Base-by-base conservation (phyloP, 805 yeast species). In the Clavispora asparagi region DNA sequence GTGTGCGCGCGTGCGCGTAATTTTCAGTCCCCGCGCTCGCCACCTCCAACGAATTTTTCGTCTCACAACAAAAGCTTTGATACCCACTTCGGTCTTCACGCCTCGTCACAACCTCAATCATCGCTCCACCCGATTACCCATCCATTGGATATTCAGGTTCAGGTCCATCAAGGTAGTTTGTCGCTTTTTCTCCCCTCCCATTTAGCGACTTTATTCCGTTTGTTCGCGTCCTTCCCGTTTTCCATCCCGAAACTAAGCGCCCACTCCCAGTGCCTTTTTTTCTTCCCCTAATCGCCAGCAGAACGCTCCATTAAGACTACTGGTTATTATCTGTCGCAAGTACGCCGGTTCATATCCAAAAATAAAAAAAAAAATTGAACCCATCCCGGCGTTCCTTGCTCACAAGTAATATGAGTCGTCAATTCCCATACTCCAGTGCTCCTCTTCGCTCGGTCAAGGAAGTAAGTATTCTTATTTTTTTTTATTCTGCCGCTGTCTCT, bases 361-460 rank as follows among this genome's bases (percentile, higher is more conserved):
- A 33, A 17, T 14, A 36, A 39, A 47, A 39, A 43, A 27, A 44
- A 51, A 47, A 42, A 43, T 39, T 39, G 38, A n/a, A n/a, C 13
- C 7, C n/a, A 14, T 14, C 19, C 35, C 35, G 3, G 35, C 17
- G 35, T 7, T 32, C 19, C 19, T 19, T 6, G 9, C 23, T 17
- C 13, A 11, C 37, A 16, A 16, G 37, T 29, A 53, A 16, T 39
- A 71, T 71, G 76, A 71, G 75, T 65, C 74, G 74, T 49, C 74
- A 68, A 54, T 70, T 92, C 67, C 95, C 97, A 63, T 91, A 87
- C 77, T 94, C 98, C 49, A 90, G 97, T 75, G 99, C 99, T 51
- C 99, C 99, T 46, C 81, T 94, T 68, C 89, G 98, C 68, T 84
- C 97, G 43, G 91, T 94, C 52, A 92, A 91, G 72, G 99, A 94